phyloP scores from a whole-genome alignment of 2,329 filamentous ascomycete species.

The Xylariaceae sp. region DNA sequence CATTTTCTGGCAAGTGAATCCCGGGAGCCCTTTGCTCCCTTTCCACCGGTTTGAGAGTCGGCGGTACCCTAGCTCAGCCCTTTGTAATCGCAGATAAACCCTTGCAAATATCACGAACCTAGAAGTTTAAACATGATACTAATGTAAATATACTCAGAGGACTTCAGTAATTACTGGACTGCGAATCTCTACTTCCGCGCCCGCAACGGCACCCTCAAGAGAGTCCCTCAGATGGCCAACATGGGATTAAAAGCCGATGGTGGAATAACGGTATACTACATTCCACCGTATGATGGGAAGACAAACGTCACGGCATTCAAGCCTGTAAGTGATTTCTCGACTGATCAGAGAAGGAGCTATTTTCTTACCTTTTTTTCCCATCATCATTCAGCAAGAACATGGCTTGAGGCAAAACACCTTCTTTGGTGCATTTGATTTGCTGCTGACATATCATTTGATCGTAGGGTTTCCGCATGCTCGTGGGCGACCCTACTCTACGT shows the following conservation, averaged over 20 bases:
- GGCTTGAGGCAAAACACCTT: too few species aligned
- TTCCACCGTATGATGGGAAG: conserved; percentile 35
- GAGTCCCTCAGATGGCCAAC: conserved; percentile 39
- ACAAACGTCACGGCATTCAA: conserved; percentile 38
- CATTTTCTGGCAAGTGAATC: neutral
- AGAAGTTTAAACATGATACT: too few species aligned
- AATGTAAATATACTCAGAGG: conserved; percentile 37
- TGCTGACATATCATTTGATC: too few species aligned
- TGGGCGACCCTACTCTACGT: conserved; percentile 36
- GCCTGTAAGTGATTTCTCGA: conserved; percentile 33
- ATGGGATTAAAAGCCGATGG: conserved; percentile 35
- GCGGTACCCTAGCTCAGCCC: too few species aligned
- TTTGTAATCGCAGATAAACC: too few species aligned
- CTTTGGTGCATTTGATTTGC: too few species aligned
- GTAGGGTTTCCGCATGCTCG: conserved; percentile 41
- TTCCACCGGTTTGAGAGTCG: too few species aligned
- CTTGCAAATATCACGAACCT: too few species aligned
- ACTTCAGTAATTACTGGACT: conserved; percentile 43
- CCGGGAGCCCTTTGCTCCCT: neutral
- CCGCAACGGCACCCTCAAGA: conserved; percentile 38
- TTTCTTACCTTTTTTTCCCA: too few species aligned
- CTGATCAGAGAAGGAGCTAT: too few species aligned
- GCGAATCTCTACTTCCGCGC: conserved; percentile 41
- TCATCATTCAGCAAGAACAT: too few species aligned
- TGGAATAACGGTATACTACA: conserved; percentile 42